phyloP scores from a whole-genome alignment of 2,329 filamentous ascomycete genomes.

The Nigrograna mackinnonii region DNA sequence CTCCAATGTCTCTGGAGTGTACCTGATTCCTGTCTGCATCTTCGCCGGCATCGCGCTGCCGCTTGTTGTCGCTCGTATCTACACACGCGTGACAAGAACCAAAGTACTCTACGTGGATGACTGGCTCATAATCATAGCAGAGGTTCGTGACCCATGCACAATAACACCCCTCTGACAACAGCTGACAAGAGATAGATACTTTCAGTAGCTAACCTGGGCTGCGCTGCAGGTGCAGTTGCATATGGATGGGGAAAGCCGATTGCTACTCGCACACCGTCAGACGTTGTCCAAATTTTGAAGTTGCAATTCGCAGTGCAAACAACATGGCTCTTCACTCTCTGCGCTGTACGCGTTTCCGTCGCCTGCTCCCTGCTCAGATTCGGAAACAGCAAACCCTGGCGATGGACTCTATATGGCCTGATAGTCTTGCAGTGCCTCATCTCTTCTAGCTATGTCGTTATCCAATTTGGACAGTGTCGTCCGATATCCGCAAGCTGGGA shows the following conservation, averaged over 20 bases:
- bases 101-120: constrained; percentile 23
- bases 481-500: constrained; percentile 28
- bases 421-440: constrained; percentile 24
- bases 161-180: neutral
- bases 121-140: constrained; percentile 27
- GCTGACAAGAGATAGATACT: constrained; percentile 12
- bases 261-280: constrained; percentile 15
- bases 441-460: constrained; percentile 24
- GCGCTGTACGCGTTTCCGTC: constrained; percentile 26
- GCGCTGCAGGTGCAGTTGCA: constrained; percentile 16
- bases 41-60: constrained; percentile 19
- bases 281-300: constrained; percentile 14
- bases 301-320: constrained; percentile 29
- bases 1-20: constrained; percentile 18
- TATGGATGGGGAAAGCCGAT: constrained; percentile 28
- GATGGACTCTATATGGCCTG: constrained; percentile 20
- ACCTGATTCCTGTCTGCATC: constrained; percentile 22
- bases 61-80: constrained; percentile 22
- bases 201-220: constrained; percentile 16
- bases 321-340: constrained; percentile 25
- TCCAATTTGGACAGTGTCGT: constrained; percentile 29
- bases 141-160: too few species aligned
- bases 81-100: constrained; percentile 20
- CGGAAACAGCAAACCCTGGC: constrained; percentile 20
- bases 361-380: constrained; percentile 27